Base-by-base conservation (phyloP, 106 monocot species). In the Phalaenopsis equestris region DNA sequence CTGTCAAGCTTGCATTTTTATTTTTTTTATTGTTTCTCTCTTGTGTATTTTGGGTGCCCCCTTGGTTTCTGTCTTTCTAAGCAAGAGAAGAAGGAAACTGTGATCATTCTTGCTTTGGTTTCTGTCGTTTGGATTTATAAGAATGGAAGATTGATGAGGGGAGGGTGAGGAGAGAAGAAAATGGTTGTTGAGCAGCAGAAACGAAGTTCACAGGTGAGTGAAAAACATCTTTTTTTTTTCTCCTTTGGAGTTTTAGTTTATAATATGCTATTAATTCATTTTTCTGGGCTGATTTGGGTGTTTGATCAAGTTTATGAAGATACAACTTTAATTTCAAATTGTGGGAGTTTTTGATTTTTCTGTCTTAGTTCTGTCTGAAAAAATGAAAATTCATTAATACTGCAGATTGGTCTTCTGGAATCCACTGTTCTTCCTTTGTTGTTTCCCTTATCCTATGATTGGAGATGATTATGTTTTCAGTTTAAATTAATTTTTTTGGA, bases 131-230 rank as follows among this genome's bases (percentile, higher is more conserved):
- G 6, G 70, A 41, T 76, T 82, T 77, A 24, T 56, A 79, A 56
- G 57, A 82, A 72, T 82, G 82, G 49, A 11, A 48, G 23, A 70
- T 88, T 56, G 58, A 57, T 56, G 78, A 83, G 82, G 19, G 68
- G 8, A 78, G 74, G 19, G 46, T 61, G 9, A 75, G 38, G 48
- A 41, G 21, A 72, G n/a, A 79, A 39, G 73, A 84, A 86, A 81
- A 84, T 86, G 84, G 45, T 76, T 42, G 64, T 77, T 82, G 80
- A 84, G 73, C 65, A 77, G 12, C 24, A 47, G 45, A 48, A 72
- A 39, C 61, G 8, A 64, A 56, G 78, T 67, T 87, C 57, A 16
- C 80, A 90, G 84, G 86, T 90, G 78, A 77, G 45, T 73, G 18
- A 74, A 16, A 55, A 30, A 30, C 24, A 1, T 23, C n/a, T 24